Evolutionary conservation across 2,329 filamentous ascomycete species (phyloP).

Genomic region (Aspergillus hortae): DNA sequence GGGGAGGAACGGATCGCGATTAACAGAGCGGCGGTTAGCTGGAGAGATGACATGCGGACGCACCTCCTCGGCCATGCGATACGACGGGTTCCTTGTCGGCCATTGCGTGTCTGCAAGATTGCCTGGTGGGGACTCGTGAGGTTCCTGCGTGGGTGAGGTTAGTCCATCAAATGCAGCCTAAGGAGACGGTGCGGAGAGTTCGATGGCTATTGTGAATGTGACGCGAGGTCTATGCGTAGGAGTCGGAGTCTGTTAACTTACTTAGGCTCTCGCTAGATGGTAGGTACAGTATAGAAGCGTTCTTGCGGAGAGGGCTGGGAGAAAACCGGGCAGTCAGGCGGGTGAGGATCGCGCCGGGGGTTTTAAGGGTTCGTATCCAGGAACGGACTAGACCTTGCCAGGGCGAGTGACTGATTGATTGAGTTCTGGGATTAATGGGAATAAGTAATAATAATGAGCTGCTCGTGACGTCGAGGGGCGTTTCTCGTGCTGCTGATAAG

Average conservation of each 20-base stretch:
- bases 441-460: background rate
- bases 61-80: constrained; percentile 59
- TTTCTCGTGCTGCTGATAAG: constrained; percentile 24
- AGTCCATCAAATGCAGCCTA: background rate
- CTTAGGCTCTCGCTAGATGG: background rate
- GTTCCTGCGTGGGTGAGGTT: background rate
- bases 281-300: background rate
- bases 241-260: too few relatives aligned
- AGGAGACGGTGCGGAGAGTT: background rate
- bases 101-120: constrained; percentile 13
- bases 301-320: background rate
- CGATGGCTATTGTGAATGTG: too few relatives aligned
- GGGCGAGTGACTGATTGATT: background rate
- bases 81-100: constrained; percentile 38
- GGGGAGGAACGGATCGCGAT: background rate
- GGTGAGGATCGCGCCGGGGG: background rate
- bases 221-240: too few relatives aligned
- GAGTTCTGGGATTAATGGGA: background rate
- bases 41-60: constrained; percentile 10
- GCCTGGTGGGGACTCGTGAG: background rate
- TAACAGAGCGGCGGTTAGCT: background rate
- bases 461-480: constrained; percentile 14
- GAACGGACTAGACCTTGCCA: background rate
- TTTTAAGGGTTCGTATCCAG: background rate
- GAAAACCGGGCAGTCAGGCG: background rate